phyloP scores from a whole-genome alignment of 257 asterid species.

The Agastache rugosa region DNA sequence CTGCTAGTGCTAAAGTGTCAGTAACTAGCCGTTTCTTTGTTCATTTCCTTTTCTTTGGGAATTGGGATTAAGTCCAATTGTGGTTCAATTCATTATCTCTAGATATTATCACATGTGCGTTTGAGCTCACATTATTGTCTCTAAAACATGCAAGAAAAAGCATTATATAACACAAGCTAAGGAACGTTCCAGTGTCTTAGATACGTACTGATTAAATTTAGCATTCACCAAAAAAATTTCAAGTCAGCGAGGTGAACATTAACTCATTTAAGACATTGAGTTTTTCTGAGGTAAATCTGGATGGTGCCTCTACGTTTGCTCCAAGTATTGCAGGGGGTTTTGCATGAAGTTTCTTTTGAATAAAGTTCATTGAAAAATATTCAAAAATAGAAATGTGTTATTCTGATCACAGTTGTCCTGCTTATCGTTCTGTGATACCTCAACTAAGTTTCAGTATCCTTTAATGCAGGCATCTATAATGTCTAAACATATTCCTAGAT shows the following conservation, averaged over 20 bases:
- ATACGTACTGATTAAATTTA: neutral
- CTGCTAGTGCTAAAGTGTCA: neutral
- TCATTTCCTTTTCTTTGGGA: neutral
- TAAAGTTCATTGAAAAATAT: neutral
- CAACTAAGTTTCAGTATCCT: constrained; percentile 21
- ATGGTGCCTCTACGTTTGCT: neutral
- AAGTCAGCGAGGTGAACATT: constrained; percentile 2
- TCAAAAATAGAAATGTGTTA: neutral
- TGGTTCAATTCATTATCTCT: neutral
- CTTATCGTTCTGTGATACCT: neutral
- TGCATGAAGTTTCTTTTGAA: constrained; percentile 8
- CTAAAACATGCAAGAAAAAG: neutral
- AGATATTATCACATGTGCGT: neutral
- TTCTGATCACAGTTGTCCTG: neutral
- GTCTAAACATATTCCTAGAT: constrained; percentile 68
- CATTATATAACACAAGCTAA: neutral
- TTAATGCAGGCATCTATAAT: constrained; percentile 72
- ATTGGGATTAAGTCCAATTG: neutral
- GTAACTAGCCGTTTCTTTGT: neutral
- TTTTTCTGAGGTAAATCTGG: neutral
- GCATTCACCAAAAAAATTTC: neutral
- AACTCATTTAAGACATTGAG: neutral
- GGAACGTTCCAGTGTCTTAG: neutral
- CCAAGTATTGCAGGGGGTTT: constrained; percentile 14
- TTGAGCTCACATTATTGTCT: neutral